Evolutionary conservation across 2,329 filamentous ascomycete genomes (phyloP).

Genomic region (Trichoderma endophyticum): DNA sequence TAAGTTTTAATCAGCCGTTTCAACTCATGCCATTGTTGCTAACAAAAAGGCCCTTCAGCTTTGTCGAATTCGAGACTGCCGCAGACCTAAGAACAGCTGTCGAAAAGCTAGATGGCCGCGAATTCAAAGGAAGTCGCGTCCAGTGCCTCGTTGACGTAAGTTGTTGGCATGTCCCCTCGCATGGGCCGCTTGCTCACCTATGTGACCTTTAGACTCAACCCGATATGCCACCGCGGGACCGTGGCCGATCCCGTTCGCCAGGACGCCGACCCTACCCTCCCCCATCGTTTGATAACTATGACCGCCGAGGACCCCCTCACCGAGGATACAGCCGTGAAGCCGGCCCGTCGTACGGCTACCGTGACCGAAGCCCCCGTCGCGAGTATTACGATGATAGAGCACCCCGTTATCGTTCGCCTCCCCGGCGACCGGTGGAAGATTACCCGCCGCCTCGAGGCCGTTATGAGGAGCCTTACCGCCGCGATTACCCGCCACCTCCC

Average conservation of each 20-base stretch:
- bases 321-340: slow-evolving; percentile 74
- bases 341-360: slow-evolving; percentile 68
- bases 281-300: slow-evolving; percentile 73
- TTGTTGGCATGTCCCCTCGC: slow-evolving; percentile 16
- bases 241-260: slow-evolving; percentile 76
- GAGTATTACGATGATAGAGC: slow-evolving; percentile 86
- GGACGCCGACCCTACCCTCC: slow-evolving; percentile 59
- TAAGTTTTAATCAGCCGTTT: slow-evolving; percentile 45
- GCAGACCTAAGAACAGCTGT: slow-evolving; percentile 86
- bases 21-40: slow-evolving; percentile 10
- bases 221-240: slow-evolving; percentile 64
- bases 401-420: slow-evolving; percentile 75
- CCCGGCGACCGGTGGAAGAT: slow-evolving; percentile 74
- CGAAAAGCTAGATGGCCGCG: slow-evolving; percentile 87
- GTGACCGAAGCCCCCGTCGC: slow-evolving; percentile 79
- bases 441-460: slow-evolving; percentile 67
- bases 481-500: slow-evolving; percentile 63
- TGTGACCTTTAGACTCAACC: slow-evolving; percentile 64
- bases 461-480: slow-evolving; percentile 75
- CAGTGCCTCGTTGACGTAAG: slow-evolving; percentile 84
- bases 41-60: slow-evolving; percentile 51
- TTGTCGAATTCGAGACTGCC: slow-evolving; percentile 95
- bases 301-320: slow-evolving; percentile 71
- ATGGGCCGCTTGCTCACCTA: background rate
- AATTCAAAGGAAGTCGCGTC: slow-evolving; percentile 88